Conservation (phyloP, 169 alveolate species). For the Plasmodium malariae region DNA sequence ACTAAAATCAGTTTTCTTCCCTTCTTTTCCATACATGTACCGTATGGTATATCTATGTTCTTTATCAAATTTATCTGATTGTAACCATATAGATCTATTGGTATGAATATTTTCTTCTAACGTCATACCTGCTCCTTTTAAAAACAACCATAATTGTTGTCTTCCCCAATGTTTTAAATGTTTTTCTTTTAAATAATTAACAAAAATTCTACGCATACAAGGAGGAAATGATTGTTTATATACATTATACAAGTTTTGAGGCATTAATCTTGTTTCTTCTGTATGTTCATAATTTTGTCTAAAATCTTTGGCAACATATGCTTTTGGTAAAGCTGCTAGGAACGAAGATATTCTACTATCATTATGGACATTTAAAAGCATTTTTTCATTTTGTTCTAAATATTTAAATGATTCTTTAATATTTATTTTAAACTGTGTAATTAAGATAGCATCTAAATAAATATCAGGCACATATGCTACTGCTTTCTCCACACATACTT, state of each 20-base stretch:
- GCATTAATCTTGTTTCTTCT: slow-evolving; percentile 54
- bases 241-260: slow-evolving; percentile 76
- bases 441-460: slow-evolving; percentile 75
- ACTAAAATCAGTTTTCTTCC: slow-evolving; percentile 92
- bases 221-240: slow-evolving; percentile 91
- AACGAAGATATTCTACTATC: slow-evolving; percentile 78
- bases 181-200: slow-evolving; percentile 85
- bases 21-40: slow-evolving; percentile 96
- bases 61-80: slow-evolving; percentile 89
- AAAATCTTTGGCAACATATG: slow-evolving; percentile 74
- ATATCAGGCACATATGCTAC: slow-evolving; percentile 83
- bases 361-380: slow-evolving; percentile 52
- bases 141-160: slow-evolving; percentile 92
- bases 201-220: slow-evolving; percentile 92
- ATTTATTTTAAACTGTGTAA: slow-evolving; percentile 78
- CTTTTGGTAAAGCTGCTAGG: slow-evolving; percentile 74
- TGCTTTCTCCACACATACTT: slow-evolving; percentile 75
- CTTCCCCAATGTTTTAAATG: slow-evolving; percentile 92
- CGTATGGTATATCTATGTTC: slow-evolving; percentile 94
- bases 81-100: slow-evolving; percentile 91
- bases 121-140: slow-evolving; percentile 93
- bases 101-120: slow-evolving; percentile 89
- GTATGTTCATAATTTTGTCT: slow-evolving; percentile 75
- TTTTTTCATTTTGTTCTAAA: slow-evolving; percentile 72
- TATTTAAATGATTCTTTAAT: slow-evolving; percentile 68